Percentiles rank a stretch among this genome's conserved stretches.
Conservation (phyloP, 371 early-diverging fungal species). For the Homolaphlyctis polyrhiza region DNA sequence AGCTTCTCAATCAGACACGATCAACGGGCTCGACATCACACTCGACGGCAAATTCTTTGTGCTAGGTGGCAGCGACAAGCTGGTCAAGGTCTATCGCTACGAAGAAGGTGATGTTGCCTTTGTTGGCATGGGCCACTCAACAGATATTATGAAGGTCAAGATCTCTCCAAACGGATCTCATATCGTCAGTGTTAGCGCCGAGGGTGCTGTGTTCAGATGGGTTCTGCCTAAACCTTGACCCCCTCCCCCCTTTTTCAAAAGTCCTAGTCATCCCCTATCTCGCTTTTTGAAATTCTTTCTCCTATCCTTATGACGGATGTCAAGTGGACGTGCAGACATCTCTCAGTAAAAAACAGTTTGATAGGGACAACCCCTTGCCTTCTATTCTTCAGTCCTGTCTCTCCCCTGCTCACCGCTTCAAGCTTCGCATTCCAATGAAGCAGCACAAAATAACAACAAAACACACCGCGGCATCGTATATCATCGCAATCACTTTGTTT, state of each 20-base stretch:
- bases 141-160: conserved; percentile 44
- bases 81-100: conserved; percentile 52
- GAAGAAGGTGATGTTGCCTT: conserved; percentile 49
- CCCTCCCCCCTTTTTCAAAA: no score
- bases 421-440: no score
- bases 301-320: no score
- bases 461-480: no score
- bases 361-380: not conserved
- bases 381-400: not conserved
- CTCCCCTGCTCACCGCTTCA: no score
- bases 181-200: conserved; percentile 43
- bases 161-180: conserved; percentile 39
- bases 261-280: no score
- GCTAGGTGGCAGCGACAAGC: conserved; percentile 52
- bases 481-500: no score
- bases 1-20: conserved; percentile 44
- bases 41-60: conserved; percentile 44
- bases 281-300: no score
- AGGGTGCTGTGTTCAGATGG: conserved; percentile 48
- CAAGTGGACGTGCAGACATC: no score
- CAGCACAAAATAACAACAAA: no score
- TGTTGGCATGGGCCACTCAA: conserved; percentile 51
- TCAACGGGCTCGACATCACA: conserved; percentile 51
- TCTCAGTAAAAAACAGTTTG: no score
- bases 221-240: not conserved